Evolutionary conservation across 148 eudicot species (phyloP).

Genomic region (Simmondsia chinensis): DNA sequence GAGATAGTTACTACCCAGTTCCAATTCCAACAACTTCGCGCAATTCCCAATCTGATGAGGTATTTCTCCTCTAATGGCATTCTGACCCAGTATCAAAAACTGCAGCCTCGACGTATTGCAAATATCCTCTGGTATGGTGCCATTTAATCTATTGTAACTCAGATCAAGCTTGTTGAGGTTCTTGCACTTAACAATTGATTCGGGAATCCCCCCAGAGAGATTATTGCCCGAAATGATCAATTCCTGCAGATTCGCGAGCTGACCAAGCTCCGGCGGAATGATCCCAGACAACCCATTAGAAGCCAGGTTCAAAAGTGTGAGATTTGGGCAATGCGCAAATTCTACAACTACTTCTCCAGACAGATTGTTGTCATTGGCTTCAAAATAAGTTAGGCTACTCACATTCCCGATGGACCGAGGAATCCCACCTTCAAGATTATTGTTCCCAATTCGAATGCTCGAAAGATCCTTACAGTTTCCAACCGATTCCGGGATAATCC

Average conservation of each 20-base stretch:
- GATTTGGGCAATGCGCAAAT: constrained; percentile 71
- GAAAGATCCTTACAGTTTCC: constrained; percentile 76
- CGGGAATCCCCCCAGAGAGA: constrained; percentile 69
- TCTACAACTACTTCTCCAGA: constrained; percentile 72
- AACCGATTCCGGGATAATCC: constrained; percentile 39
- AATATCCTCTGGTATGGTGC: constrained; percentile 56
- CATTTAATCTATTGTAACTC: constrained; percentile 75
- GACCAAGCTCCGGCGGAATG: constrained; percentile 71
- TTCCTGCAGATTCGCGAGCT: constrained; percentile 70
- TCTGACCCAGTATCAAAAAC: constrained; percentile 60
- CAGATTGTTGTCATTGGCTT: constrained; percentile 76
- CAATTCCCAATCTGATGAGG: constrained; percentile 88
- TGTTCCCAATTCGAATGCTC: constrained; percentile 76
- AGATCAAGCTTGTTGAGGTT: constrained; percentile 90
- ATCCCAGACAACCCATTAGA: constrained; percentile 72
- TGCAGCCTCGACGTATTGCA: constrained; percentile 80
- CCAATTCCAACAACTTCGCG: constrained; percentile 66
- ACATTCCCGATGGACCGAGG: constrained; percentile 66
- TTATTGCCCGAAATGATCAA: constrained; percentile 69
- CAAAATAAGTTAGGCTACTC: constrained; percentile 80
- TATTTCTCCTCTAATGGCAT: constrained; percentile 73
- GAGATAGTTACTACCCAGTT: constrained; percentile 73
- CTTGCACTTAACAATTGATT: constrained; percentile 48
- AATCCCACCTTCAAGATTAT: constrained; percentile 53
- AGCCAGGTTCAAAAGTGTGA: constrained; percentile 78